A percentile compares a stretch with the other conserved stretches of the same genome.
These are phyloP conservation scores for Aspergillus kassunensis DNA, from an alignment of 495 filamentous ascomycete species.

Conservation along the genomic window DNA sequence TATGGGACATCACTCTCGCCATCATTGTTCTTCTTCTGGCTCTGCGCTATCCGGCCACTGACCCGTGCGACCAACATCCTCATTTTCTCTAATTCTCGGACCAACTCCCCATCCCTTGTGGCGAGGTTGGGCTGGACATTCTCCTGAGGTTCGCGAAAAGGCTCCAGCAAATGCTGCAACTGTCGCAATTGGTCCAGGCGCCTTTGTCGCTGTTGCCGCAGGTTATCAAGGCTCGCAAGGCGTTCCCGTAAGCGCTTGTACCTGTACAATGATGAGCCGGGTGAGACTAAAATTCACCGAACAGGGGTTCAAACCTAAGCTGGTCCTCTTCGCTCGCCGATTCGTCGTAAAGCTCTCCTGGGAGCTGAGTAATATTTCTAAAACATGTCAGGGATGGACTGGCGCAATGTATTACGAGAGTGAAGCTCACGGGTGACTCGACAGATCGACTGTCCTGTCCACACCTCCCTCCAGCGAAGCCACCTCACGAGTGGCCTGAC, in stretches of 20 bases:
- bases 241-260: slow-evolving; percentile 53
- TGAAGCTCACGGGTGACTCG: slow-evolving; percentile 38
- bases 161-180: slow-evolving; percentile 55
- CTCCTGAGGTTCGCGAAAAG: slow-evolving; percentile 51
- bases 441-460: slow-evolving; percentile 43
- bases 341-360: slow-evolving; percentile 28
- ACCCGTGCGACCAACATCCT: slow-evolving; percentile 70
- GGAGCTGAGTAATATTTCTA: slow-evolving; percentile 41
- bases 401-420: background rate
- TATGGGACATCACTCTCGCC: slow-evolving; percentile 20
- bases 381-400: slow-evolving; percentile 13
- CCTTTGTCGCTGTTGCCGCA: slow-evolving; percentile 48
- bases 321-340: slow-evolving; percentile 32
- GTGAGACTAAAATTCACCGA: slow-evolving; percentile 21
- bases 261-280: slow-evolving; percentile 37
- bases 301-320: slow-evolving; percentile 25
- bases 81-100: slow-evolving; percentile 71
- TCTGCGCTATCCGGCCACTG: slow-evolving; percentile 52
- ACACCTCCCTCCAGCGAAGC: slow-evolving; percentile 31
- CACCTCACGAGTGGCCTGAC: slow-evolving; percentile 41
- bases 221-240: slow-evolving; percentile 49
- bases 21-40: slow-evolving; percentile 20
- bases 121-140: slow-evolving; percentile 75
- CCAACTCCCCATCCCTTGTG: slow-evolving; percentile 67
- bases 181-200: slow-evolving; percentile 54